phyloP scores from a whole-genome alignment of 148 eudicot genomes.

The Rheum nobile region DNA sequence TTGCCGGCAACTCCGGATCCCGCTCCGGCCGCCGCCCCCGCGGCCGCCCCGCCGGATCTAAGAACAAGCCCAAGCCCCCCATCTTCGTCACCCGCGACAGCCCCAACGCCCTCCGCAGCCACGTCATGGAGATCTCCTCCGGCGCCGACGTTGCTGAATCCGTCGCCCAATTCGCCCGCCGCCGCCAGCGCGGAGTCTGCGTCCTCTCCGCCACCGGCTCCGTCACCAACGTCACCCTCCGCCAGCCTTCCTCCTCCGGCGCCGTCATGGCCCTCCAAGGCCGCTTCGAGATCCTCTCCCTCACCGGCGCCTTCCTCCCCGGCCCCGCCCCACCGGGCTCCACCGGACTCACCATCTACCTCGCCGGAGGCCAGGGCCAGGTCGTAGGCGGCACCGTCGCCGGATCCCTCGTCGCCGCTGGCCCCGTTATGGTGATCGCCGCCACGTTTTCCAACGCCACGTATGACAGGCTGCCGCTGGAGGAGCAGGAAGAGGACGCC shows the following conservation, averaged over 20 bases:
- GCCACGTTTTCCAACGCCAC: conserved; percentile 10
- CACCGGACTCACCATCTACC: conserved; percentile 7
- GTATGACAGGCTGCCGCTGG: conserved; percentile 3
- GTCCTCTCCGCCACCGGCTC: conserved; percentile 8
- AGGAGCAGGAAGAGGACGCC: conserved; percentile 5
- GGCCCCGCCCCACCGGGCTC: conserved; percentile 10
- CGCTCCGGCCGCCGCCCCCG: conserved; percentile 8
- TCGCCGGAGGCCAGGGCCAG: conserved; percentile 10
- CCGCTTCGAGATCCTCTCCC: conserved; percentile 8
- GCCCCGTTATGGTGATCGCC: conserved; percentile 9
- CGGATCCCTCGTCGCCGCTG: conserved; percentile 7
- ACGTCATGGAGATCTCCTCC: conserved; percentile 10
- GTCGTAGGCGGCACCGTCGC: conserved; percentile 8
- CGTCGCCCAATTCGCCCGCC: conserved; percentile 8
- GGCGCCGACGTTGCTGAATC: conserved; percentile 6
- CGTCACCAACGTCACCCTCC: conserved; percentile 12
- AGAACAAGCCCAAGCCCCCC: conserved; percentile 12
- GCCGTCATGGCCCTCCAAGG: conserved; percentile 8
- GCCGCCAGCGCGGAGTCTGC: conserved; percentile 9
- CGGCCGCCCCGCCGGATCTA: conserved; percentile 10
- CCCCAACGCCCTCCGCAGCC: conserved; percentile 14
- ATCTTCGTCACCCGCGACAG: conserved; percentile 12
- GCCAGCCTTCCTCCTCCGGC: conserved; percentile 7
- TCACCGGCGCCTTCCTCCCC: conserved; percentile 11
- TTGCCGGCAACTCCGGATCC: background rate